phyloP scores from a whole-genome alignment of 1,284 basidiomycete species.

The Irpex lacteus region DNA sequence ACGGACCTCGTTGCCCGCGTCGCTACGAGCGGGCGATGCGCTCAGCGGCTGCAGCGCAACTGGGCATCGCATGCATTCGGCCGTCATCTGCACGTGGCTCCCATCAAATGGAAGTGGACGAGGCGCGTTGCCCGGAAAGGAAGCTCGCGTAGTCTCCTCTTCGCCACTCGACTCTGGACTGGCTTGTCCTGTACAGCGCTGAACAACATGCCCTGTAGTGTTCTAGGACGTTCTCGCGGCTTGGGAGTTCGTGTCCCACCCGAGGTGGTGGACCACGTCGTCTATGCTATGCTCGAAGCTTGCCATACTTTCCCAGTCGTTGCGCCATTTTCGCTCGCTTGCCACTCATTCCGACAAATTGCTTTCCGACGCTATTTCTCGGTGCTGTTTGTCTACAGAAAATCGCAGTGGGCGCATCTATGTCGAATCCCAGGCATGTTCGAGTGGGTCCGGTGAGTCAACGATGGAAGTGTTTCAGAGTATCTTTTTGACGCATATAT shows the following conservation, averaged over 20 bases:
- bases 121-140: not conserved
- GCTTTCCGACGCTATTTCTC: conserved; percentile 40
- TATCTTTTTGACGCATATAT: conserved; percentile 15
- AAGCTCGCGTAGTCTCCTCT: not conserved
- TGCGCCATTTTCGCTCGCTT: conserved; percentile 37
- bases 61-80: not conserved
- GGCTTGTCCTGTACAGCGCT: not conserved
- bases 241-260: conserved; percentile 28
- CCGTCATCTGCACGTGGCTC: not conserved
- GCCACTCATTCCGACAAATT: conserved; percentile 39
- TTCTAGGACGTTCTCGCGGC: not conserved
- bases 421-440: conserved; percentile 21
- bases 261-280: conserved; percentile 43
- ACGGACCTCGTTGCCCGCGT: not conserved
- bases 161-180: no score
- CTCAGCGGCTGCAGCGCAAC: not conserved
- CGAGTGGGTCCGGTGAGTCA: conserved; percentile 27
- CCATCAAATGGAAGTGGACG: not conserved
- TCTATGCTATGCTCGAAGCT: conserved; percentile 29
- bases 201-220: not conserved
- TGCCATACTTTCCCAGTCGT: conserved; percentile 30
- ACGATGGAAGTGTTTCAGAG: not conserved
- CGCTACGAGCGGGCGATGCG: not conserved
- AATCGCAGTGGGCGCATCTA: conserved; percentile 25
- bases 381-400: conserved; percentile 27